phyloP scores from a whole-genome alignment of 257 asterid species.

The Nicotiana paniculata region DNA sequence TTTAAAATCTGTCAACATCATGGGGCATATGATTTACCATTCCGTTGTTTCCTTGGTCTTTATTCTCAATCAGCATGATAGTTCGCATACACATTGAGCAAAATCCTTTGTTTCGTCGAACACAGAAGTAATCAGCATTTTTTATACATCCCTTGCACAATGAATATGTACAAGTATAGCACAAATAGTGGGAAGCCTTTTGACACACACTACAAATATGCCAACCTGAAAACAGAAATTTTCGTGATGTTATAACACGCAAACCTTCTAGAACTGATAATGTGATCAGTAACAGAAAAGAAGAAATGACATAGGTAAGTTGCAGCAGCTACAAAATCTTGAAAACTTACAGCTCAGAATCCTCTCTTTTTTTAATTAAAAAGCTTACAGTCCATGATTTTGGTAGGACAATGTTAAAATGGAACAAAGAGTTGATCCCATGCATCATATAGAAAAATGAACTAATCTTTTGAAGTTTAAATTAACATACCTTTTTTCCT shows the following conservation, averaged over 20 bases:
- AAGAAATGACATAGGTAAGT: neutral
- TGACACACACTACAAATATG: conserved; percentile 74
- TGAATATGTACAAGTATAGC: conserved; percentile 80
- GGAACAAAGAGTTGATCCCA: neutral
- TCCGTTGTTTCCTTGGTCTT: conserved; percentile 50
- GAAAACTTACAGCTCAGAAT: neutral
- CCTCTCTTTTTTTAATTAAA: neutral
- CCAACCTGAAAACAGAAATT: conserved; percentile 64
- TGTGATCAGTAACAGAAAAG: neutral
- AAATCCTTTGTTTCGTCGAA: conserved; percentile 69
- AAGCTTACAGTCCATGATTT: neutral
- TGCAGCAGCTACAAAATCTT: neutral
- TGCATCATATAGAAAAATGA: neutral
- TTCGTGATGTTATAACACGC: neutral
- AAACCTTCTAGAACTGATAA: neutral
- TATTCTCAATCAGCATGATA: conserved; percentile 65
- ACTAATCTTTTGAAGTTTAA: neutral
- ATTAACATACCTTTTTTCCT: neutral
- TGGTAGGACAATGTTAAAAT: neutral
- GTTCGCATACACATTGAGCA: conserved; percentile 72
- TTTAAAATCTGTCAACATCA: neutral
- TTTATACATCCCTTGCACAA: conserved; percentile 69
- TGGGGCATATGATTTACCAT: conserved; percentile 28
- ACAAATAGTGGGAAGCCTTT: conserved; percentile 54
- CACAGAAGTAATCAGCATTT: conserved; percentile 45